phyloP scores from a whole-genome alignment of 257 asterid species.

The Ocimum tenuiflorum region DNA sequence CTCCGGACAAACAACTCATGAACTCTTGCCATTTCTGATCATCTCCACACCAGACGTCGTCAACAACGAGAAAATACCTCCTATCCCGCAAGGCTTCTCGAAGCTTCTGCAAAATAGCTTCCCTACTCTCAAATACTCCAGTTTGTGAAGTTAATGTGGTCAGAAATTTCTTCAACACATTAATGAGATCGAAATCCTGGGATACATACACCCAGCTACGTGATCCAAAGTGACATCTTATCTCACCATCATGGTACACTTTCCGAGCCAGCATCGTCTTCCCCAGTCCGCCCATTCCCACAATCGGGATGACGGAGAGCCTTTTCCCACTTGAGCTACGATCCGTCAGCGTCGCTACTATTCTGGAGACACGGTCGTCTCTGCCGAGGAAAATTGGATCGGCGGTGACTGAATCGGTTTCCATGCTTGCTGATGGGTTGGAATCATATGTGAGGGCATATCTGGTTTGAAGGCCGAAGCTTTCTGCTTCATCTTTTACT shows the following conservation, averaged over 20 bases:
- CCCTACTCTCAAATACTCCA: neutral
- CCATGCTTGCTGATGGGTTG: neutral
- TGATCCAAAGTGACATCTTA: neutral
- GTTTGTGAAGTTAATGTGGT: neutral
- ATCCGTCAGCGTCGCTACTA: neutral
- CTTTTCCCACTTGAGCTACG: neutral
- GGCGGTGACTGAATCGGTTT: neutral
- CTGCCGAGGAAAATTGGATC: neutral
- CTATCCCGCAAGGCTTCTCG: neutral
- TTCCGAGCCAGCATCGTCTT: conserved; percentile 19
- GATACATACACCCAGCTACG: neutral
- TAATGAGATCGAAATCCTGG: neutral
- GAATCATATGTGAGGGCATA: neutral
- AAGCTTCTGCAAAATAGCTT: neutral
- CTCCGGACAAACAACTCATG: neutral
- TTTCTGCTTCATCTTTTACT: neutral
- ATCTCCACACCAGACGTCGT: neutral
- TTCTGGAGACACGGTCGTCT: neutral
- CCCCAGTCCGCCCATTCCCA: conserved; percentile 27
- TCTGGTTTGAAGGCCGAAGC: neutral
- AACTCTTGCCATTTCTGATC: neutral
- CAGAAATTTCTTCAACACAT: neutral
- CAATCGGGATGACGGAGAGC: conserved; percentile 1
- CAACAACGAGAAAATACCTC: neutral
- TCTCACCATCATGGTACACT: neutral